Conservation (phyloP, 371 early-diverging fungal genomes). For the Sporodiniella umbellata region DNA sequence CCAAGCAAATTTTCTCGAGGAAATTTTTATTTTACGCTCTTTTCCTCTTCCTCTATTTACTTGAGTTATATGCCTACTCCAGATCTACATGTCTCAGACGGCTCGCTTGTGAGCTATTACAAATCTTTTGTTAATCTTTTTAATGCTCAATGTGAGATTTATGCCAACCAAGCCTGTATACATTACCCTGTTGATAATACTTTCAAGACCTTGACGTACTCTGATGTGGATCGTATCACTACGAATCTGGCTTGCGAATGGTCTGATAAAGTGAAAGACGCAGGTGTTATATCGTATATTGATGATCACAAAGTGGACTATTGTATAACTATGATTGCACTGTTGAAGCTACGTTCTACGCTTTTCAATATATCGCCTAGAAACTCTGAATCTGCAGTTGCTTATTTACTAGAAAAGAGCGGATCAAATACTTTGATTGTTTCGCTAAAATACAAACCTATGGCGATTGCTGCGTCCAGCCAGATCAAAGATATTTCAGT, state of each 20-base stretch:
- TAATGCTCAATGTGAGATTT: neutral
- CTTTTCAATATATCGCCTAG: slow-evolving; percentile 29
- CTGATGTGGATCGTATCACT: slow-evolving; percentile 23
- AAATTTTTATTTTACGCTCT: no score
- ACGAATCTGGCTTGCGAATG: slow-evolving; percentile 29
- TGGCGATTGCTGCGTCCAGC: slow-evolving; percentile 1
- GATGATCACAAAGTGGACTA: slow-evolving; percentile 22
- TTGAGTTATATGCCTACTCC: neutral
- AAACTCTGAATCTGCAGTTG: slow-evolving; percentile 27
- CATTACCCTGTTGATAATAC: neutral
- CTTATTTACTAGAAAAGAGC: slow-evolving; percentile 22
- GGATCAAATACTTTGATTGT: slow-evolving; percentile 13
- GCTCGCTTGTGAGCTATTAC: neutral
- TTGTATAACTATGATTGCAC: slow-evolving; percentile 19
- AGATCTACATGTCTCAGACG: neutral
- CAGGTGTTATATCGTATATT: slow-evolving; percentile 14
- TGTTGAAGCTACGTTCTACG: slow-evolving; percentile 20
- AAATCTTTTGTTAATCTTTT: slow-evolving; percentile 7
- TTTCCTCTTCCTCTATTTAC: no score
- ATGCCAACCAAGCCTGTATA: slow-evolving; percentile 3
- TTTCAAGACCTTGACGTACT: slow-evolving; percentile 22
- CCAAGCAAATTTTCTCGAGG: no score
- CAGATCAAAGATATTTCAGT: neutral
- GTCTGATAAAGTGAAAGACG: neutral
- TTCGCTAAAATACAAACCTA: slow-evolving; percentile 11